Conservation (phyloP, 495 filamentous ascomycete species). For the Neurospora sp. region DNA sequence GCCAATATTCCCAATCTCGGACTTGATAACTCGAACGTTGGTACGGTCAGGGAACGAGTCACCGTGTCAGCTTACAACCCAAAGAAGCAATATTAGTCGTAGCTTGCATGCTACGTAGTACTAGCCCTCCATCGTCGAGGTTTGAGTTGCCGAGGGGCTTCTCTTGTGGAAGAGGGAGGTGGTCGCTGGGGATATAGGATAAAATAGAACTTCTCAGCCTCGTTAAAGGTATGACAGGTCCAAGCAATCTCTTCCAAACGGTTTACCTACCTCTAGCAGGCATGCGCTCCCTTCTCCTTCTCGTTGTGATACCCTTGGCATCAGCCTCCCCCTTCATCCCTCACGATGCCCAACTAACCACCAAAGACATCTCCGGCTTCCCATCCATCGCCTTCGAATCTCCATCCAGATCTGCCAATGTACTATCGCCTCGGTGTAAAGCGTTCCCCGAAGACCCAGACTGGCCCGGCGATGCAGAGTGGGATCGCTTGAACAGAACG, state of each 20-base stretch:
- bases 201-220: neutral
- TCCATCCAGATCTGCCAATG: neutral
- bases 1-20: neutral
- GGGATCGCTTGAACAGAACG: constrained; percentile 36
- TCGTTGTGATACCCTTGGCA: neutral
- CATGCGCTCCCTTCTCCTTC: neutral
- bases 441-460: constrained; percentile 38
- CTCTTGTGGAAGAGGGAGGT: neutral
- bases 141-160: neutral
- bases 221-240: neutral
- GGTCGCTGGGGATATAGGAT: neutral
- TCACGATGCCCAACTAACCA: neutral
- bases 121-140: neutral
- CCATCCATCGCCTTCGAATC: neutral
- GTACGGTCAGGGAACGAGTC: neutral
- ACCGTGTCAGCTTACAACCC: neutral
- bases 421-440: constrained; percentile 28
- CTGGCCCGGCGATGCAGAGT: constrained; percentile 37
- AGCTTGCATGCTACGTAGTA: neutral
- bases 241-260: neutral
- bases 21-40: neutral
- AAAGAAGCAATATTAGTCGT: neutral
- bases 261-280: neutral
- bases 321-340: neutral
- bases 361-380: neutral